phyloP scores from a whole-genome alignment of 768 basidiomycete species.

The Boletus rubescentipes region DNA sequence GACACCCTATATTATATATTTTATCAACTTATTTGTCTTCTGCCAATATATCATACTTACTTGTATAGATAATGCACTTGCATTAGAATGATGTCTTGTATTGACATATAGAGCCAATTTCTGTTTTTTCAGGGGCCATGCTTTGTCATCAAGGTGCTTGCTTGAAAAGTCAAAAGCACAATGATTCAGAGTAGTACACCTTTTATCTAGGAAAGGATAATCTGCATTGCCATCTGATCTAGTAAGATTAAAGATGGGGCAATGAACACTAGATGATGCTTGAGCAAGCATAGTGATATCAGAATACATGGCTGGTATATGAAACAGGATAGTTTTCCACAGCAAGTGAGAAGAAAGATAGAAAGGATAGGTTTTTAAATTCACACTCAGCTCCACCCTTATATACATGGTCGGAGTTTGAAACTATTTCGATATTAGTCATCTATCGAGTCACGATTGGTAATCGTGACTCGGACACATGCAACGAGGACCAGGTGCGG shows the following conservation, averaged over 20 bases:
- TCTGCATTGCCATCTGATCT: not conserved
- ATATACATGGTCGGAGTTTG: conserved; percentile 19
- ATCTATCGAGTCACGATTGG: not conserved
- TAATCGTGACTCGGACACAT: too few relatives aligned
- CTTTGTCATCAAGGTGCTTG: not conserved
- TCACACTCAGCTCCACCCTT: not conserved
- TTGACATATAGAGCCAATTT: conserved; percentile 19
- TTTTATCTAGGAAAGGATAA: conserved; percentile 2
- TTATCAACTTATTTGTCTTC: not conserved
- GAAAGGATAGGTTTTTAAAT: not conserved
- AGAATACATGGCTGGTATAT: conserved; percentile 8
- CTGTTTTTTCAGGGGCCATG: not conserved
- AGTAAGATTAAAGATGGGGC: not conserved
- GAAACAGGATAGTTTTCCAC: not conserved
- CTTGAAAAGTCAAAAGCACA: not conserved
- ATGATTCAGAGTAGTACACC: not conserved
- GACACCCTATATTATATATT: not conserved
- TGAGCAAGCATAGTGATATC: not conserved
- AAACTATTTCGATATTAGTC: conserved; percentile 6
- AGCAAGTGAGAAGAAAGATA: not conserved
- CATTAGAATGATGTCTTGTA: conserved; percentile 11
- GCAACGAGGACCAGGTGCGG: too few relatives aligned
- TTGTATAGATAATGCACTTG: not conserved
- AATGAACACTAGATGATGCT: not conserved
- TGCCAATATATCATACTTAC: conserved; percentile 1